These are phyloP conservation scores for Thielaviopsis cerberus DNA, from an alignment of 2,329 filamentous ascomycete genomes.

Conservation along the genomic window DNA sequence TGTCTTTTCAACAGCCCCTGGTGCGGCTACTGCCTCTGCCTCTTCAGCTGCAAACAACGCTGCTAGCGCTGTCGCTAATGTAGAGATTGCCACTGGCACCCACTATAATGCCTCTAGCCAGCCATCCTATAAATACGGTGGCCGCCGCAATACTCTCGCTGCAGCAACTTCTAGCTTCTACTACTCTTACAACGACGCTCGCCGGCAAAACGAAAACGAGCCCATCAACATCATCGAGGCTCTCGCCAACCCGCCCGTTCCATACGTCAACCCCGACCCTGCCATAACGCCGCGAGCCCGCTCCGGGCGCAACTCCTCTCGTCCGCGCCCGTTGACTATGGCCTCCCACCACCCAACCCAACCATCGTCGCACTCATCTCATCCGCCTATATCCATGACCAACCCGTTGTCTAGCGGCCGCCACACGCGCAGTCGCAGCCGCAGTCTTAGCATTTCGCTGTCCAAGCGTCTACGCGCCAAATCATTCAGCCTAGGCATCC, in stretches of 20 bases:
- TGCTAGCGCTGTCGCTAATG: not conserved
- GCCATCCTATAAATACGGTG: not conserved
- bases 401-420: not conserved
- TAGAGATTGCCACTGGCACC: not conserved
- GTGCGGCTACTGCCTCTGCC: not conserved
- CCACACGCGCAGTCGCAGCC: constrained; percentile 11
- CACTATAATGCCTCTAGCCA: not conserved
- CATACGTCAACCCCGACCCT: not conserved
- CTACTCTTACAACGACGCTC: not conserved
- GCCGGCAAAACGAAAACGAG: not conserved
- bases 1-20: not conserved
- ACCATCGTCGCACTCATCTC: not conserved
- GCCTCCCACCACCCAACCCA: not conserved
- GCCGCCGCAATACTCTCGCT: not conserved
- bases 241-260: not conserved
- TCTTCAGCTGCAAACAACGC: not conserved
- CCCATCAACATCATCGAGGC: not conserved
- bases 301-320: constrained; percentile 3
- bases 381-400: constrained; percentile 6
- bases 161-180: not conserved
- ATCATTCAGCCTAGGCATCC: constrained; percentile 18
- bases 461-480: constrained; percentile 30
- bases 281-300: not conserved
- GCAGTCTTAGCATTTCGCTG: constrained; percentile 32
- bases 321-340: constrained; percentile 6